Base-by-base conservation (phyloP, 176 grass and related monocot species). In the Alopecurus myosuroides region DNA sequence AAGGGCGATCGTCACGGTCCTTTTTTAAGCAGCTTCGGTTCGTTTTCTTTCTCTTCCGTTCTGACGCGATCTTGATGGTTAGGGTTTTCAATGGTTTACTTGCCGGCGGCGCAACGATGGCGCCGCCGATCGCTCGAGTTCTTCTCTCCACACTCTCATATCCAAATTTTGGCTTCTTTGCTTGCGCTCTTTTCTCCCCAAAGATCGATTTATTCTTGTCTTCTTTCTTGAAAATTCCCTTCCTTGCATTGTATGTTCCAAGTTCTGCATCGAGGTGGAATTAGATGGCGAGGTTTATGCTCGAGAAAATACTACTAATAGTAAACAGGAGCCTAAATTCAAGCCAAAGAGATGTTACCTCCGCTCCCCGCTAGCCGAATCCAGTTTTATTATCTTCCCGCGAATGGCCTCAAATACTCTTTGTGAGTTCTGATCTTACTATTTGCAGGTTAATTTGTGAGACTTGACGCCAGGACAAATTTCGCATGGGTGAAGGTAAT, bases 361-460 rank as follows among this genome's bases (percentile, higher is more conserved):
- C 57, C 57, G 12, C 25, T 28, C 56, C 23, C 25, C 25, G 26
- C 25, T 18, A 14, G 60, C 28, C 17, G 12, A 64, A 34, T 64
- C 61, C 3, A 48, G 0, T 7, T 79, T 46, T 17, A 52, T 86
- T 61, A 25, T 2, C 22, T 31, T 48, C 8, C 22, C 49, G n/a
- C 19, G 49, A 70, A 79, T 25, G 22, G 3, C 46, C 58, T 61
- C 19, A n/a, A 1, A 18, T 67, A 41, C 69, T 79, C 50, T 13
- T 74, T 29, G n/a, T 74, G 14, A 33, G 19, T 64, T 79, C 9
- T 78, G 20, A 69, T 85, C 25, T 64, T 62, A 46, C 8, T 73
- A 10, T 64, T 81, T 36, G n/a, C 70, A 82, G 79, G 39, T 87
- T 87, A 15, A 64, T 28, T 87, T 42, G 44, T 33, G 34, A 55